phyloP scores from a whole-genome alignment of 2,329 filamentous ascomycete genomes.

The Trichophyton rubrum region DNA sequence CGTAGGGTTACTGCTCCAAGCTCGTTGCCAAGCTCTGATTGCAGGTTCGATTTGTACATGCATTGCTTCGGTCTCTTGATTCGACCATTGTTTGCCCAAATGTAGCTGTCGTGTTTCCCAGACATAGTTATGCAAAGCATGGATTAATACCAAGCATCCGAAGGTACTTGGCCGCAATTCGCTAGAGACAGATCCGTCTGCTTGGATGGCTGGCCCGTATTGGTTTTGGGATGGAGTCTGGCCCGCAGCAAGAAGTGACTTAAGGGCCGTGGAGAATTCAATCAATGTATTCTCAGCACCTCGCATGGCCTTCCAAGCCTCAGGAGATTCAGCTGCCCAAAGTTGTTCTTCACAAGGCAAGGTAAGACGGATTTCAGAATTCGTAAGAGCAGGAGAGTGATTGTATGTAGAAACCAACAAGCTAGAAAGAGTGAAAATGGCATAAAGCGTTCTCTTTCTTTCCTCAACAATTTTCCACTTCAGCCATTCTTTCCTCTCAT shows the following conservation, averaged over 20 bases:
- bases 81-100: slow-evolving; percentile 77
- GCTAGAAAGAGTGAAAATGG: slow-evolving; percentile 83
- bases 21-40: slow-evolving; percentile 83
- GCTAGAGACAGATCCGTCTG: slow-evolving; percentile 42
- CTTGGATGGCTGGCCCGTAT: slow-evolving; percentile 35
- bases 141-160: slow-evolving; percentile 81
- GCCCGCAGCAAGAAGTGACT: slow-evolving; percentile 66
- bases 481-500: slow-evolving; percentile 55
- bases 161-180: slow-evolving; percentile 77
- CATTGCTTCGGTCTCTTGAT: slow-evolving; percentile 89
- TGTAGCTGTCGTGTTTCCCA: slow-evolving; percentile 93
- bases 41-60: slow-evolving; percentile 90
- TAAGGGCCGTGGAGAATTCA: slow-evolving; percentile 72
- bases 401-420: slow-evolving; percentile 87
- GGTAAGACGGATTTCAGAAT: slow-evolving; percentile 82
- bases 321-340: slow-evolving; percentile 70
- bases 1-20: slow-evolving; percentile 75
- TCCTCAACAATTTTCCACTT: slow-evolving; percentile 82
- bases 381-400: slow-evolving; percentile 77
- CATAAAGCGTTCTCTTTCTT: slow-evolving; percentile 82
- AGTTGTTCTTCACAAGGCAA: slow-evolving; percentile 88
- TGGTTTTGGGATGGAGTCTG: slow-evolving; percentile 24
- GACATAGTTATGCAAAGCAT: slow-evolving; percentile 93
- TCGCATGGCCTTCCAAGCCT: slow-evolving; percentile 67
- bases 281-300: slow-evolving; percentile 59